Evolutionary conservation across 2,329 filamentous ascomycete genomes (phyloP).

Genomic region (Penicillium sp.): DNA sequence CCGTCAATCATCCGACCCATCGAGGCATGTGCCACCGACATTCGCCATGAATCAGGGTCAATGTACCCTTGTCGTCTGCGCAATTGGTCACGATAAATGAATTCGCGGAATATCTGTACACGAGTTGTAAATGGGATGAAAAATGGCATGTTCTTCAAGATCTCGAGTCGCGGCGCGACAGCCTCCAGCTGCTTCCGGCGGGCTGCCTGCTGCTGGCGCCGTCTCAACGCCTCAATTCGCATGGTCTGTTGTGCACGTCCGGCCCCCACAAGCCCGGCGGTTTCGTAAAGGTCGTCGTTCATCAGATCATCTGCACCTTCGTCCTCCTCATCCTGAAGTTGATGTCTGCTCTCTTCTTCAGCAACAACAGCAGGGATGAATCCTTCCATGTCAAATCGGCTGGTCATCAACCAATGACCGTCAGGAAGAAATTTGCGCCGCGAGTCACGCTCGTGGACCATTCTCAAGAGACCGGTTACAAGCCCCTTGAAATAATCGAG

Average conservation of each 20-base stretch:
- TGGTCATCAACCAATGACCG: constrained; percentile 95
- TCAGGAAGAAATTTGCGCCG: constrained; percentile 79
- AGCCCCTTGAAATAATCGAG: constrained; percentile 79
- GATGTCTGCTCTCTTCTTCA: constrained; percentile 79
- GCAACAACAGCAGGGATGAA: constrained; percentile 86
- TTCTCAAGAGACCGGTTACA: constrained; percentile 78
- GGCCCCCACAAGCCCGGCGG: constrained; percentile 57
- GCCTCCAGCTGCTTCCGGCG: constrained; percentile 75
- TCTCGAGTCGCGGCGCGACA: constrained; percentile 84
- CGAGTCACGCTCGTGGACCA: constrained; percentile 93
- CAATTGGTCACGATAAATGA: constrained; percentile 81
- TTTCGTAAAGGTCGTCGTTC: constrained; percentile 40
- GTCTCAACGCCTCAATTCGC: constrained; percentile 65
- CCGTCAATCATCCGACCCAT: constrained; percentile 48
- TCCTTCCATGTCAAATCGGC: constrained; percentile 80
- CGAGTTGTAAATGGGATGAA: constrained; percentile 91
- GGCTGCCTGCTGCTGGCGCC: constrained; percentile 68
- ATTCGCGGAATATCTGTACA: constrained; percentile 91
- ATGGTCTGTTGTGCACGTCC: constrained; percentile 67
- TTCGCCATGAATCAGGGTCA: constrained; percentile 77
- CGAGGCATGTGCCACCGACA: constrained; percentile 57
- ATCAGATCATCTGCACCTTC: constrained; percentile 56
- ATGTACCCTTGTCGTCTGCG: constrained; percentile 70
- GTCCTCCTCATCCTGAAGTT: constrained; percentile 67
- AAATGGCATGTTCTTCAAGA: constrained; percentile 95